Conservation (phyloP, 2,329 filamentous ascomycete species). For the Immersiporthe knoxdaviesiana region DNA sequence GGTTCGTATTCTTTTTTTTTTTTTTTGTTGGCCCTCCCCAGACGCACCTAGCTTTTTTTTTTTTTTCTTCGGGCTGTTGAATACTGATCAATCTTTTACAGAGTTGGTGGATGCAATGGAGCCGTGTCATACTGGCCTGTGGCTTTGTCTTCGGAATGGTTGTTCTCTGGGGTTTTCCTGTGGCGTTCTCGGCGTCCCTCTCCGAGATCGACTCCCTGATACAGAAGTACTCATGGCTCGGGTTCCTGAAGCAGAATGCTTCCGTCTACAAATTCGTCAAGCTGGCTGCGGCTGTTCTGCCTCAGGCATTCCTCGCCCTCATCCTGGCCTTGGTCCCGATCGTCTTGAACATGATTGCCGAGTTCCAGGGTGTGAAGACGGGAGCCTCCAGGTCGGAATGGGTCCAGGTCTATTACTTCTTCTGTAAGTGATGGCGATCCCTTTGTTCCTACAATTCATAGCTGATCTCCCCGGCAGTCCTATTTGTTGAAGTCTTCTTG, state of each 20-base stretch:
- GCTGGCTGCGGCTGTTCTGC: slow-evolving; percentile 81
- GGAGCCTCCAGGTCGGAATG: slow-evolving; percentile 76
- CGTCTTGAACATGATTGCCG: slow-evolving; percentile 73
- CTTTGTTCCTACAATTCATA: not conserved
- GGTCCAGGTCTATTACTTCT: slow-evolving; percentile 93
- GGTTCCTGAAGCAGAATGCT: slow-evolving; percentile 65
- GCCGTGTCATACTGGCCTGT: slow-evolving; percentile 69
- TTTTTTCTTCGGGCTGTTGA: not conserved
- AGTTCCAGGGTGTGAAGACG: slow-evolving; percentile 79
- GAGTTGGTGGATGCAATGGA: slow-evolving; percentile 88
- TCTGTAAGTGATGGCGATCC: slow-evolving; percentile 46
- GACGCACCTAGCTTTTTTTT: too few relatives aligned
- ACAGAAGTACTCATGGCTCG: slow-evolving; percentile 66
- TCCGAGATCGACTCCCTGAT: slow-evolving; percentile 77
- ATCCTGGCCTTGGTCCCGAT: slow-evolving; percentile 82
- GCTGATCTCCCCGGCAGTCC: slow-evolving; percentile 45
- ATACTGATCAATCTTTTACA: slow-evolving; percentile 1
- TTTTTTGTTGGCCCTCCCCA: too few relatives aligned
- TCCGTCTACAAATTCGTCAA: slow-evolving; percentile 64
- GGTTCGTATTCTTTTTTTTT: slow-evolving; percentile 17
- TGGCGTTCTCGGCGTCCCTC: slow-evolving; percentile 83
- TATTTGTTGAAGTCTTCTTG: slow-evolving; percentile 94
- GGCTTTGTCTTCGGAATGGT: slow-evolving; percentile 73
- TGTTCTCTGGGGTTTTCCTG: slow-evolving; percentile 86
- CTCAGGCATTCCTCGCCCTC: slow-evolving; percentile 74